A percentile compares a stretch with the other conserved stretches of the same genome.
Evolutionary conservation across 192 early-diverging fungal genomes (phyloP).

Genomic region (Backusella psychrophila): DNA sequence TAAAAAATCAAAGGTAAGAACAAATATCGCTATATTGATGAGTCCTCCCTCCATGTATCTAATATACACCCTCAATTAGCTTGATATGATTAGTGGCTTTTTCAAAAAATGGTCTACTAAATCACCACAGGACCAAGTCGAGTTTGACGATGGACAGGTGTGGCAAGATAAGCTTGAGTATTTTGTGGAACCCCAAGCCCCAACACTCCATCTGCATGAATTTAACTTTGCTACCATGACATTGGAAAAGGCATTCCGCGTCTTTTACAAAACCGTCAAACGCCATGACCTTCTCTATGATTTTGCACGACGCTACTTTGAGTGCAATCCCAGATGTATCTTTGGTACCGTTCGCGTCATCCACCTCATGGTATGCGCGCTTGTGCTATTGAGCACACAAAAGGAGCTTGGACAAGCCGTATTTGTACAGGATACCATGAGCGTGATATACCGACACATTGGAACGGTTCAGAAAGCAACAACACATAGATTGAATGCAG

Average conservation of each 20-base stretch:
- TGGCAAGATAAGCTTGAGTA: not conserved
- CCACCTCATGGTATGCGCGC: constrained; percentile 81
- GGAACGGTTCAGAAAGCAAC: not conserved
- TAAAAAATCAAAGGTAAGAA: not conserved
- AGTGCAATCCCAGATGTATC: constrained; percentile 71
- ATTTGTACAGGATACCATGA: constrained; percentile 71
- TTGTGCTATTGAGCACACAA: constrained; percentile 82
- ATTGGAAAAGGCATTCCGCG: constrained; percentile 30
- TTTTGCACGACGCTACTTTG: constrained; percentile 76
- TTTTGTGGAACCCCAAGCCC: not conserved
- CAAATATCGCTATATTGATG: not conserved
- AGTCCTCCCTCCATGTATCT: not conserved
- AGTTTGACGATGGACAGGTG: not conserved
- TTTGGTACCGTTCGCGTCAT: constrained; percentile 57
- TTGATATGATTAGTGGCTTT: not conserved
- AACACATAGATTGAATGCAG: not conserved
- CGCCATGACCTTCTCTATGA: constrained; percentile 90
- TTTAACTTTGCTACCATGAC: constrained; percentile 24
- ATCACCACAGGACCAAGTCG: not conserved
- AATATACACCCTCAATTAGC: not conserved
- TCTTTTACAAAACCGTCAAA: constrained; percentile 72
- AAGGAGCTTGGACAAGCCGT: constrained; percentile 71
- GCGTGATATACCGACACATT: constrained; percentile 35
- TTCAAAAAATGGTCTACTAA: not conserved
- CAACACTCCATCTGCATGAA: constrained; percentile 8